Conservation (phyloP, 208 protist species). For the Leishmania gerbilli region DNA sequence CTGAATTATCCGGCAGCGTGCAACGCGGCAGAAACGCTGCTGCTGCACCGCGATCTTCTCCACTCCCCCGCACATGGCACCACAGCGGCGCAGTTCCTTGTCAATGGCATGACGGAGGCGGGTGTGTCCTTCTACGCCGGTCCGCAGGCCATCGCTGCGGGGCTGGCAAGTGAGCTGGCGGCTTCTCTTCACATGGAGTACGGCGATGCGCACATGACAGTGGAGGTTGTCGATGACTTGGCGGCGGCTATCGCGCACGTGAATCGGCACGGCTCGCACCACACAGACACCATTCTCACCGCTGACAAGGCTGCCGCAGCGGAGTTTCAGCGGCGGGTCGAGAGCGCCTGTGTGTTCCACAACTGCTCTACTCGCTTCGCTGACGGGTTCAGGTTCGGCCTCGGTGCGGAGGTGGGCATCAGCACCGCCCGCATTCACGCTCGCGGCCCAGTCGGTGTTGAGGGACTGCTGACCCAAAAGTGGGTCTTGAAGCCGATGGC, state of each 20-base stretch:
- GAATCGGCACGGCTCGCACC: conserved; percentile 78
- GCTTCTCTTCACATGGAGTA: conserved; percentile 64
- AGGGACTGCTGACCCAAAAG: conserved; percentile 86
- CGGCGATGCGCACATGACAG: conserved; percentile 52
- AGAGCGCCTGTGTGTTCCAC: conserved; percentile 93
- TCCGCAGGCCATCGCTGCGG: conserved; percentile 32
- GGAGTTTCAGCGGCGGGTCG: conserved; percentile 62
- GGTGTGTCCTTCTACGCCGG: conserved; percentile 63
- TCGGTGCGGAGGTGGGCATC: conserved; percentile 95
- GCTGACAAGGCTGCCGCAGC: conserved; percentile 42
- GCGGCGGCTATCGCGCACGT: conserved; percentile 87
- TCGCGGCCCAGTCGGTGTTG: conserved; percentile 92
- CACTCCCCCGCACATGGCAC: conserved; percentile 10
- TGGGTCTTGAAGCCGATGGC: conserved; percentile 50
- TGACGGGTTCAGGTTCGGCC: conserved; percentile 90
- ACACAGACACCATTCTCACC: conserved; percentile 93
- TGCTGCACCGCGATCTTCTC: conserved; percentile 70
- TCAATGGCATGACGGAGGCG: conserved; percentile 39
- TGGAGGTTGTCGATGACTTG: conserved; percentile 46
- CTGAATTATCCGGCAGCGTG: conserved; percentile 95
- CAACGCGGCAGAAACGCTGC: conserved; percentile 94
- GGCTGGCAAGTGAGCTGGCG: conserved; percentile 22
- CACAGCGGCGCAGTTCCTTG: conserved; percentile 36
- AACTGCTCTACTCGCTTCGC: conserved; percentile 93
- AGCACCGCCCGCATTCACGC: conserved; percentile 90